Evolutionary conservation across 2,329 filamentous ascomycete genomes (phyloP), one percentile per base, ranked within the genome.

Genomic region (Fusarium sp.): DNA sequence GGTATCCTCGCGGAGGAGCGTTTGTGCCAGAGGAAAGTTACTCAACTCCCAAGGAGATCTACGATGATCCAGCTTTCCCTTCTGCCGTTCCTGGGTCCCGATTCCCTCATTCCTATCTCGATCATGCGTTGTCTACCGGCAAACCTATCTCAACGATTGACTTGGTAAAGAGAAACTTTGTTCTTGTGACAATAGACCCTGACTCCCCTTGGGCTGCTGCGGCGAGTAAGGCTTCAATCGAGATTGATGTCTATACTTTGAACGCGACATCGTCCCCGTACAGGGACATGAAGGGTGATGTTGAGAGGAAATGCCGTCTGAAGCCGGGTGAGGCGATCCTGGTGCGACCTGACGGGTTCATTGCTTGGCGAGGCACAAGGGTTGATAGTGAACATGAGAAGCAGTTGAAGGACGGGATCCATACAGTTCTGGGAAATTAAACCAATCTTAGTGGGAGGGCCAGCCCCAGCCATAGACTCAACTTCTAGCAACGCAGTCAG

Each of bases 331-430:
- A 60, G n/a, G 44, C 35, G 13, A 60, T 60, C 7, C 2, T 60
- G 7, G 57, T 60, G 26, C 20, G 57, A 8, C 57, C 57, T 41
- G 57, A 60, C 18, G 57, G 57, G 5, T 60, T 60, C 9, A 60
- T 60, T 12, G 57, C 44, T 22, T 60, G 57, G 57, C 44, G 57
- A 22, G 35, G 57, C 8, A 7, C 22, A 3, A 38, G 13, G 18
- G 2, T 15, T 4, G 35, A 60, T 2, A 3, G 11, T 32, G 26
- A 26, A 20, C 35, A 60, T 41, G 35, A 26, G 7, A 3, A 17
- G 15, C 8, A 22, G 12, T 14, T 60, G 24, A 11, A 5, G n/a
- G 44, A 41, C 8, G 57, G 44, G 18, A 7, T 60, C 2, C n/a
- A 39, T 14, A 17, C 17, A 15, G n/a, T 60, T 39, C 14, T 60